A percentile compares a stretch with the other conserved stretches of the same genome.
These are phyloP conservation scores for Dipsacomyces acuminosporus DNA, from an alignment of 371 early-diverging fungal species.

Conservation along the genomic window DNA sequence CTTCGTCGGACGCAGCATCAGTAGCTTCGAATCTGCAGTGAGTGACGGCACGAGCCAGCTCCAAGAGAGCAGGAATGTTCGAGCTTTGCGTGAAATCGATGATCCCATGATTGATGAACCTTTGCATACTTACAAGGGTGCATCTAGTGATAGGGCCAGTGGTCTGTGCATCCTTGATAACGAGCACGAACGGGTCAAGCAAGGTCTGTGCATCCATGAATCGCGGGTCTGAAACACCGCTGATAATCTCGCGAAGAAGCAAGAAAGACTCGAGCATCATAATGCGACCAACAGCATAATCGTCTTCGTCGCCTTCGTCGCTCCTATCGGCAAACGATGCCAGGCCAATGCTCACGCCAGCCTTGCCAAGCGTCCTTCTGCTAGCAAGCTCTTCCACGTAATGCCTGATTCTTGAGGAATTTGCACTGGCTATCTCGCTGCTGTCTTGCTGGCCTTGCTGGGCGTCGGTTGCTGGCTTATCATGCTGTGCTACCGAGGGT, in stretches of 20 bases:
- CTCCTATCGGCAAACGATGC: constrained; percentile 38
- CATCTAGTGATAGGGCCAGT: constrained; percentile 92
- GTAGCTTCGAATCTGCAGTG: constrained; percentile 95
- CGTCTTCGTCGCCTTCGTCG: constrained; percentile 28
- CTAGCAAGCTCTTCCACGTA: constrained; percentile 33
- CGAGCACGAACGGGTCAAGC: constrained; percentile 84
- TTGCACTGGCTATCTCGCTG: too few species aligned
- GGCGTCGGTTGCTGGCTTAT: not conserved
- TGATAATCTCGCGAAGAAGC: constrained; percentile 49
- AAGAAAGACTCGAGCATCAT: constrained; percentile 45
- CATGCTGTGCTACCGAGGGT: not conserved
- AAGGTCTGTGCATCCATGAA: constrained; percentile 67
- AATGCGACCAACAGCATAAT: constrained; percentile 23
- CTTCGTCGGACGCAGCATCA: constrained; percentile 87
- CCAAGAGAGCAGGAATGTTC: constrained; percentile 32
- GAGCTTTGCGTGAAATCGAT: constrained; percentile 56
- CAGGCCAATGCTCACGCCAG: constrained; percentile 42
- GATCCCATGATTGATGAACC: constrained; percentile 80
- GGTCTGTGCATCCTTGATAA: constrained; percentile 86
- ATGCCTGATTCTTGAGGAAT: constrained; percentile 7
- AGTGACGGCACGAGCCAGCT: constrained; percentile 68
- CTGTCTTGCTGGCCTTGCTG: too few species aligned
- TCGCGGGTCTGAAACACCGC: constrained; percentile 26
- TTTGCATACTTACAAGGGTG: constrained; percentile 82
- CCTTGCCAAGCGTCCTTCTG: constrained; percentile 41